Conservation (phyloP, 106 monocot genomes). For the Phalaenopsis equestris region DNA sequence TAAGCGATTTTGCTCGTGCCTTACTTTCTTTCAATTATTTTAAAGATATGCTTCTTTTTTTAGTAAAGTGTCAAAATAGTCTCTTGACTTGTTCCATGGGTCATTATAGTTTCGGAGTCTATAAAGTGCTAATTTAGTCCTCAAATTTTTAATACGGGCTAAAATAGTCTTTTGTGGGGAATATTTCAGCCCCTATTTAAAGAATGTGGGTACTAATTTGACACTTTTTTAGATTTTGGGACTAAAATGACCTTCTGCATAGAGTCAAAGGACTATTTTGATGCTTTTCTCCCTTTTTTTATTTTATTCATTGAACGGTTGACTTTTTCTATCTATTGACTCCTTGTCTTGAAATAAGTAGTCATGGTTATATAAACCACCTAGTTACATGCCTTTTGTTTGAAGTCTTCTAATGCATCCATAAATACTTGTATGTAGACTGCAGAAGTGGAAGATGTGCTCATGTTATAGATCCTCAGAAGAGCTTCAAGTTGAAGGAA, state of each 20-base stretch:
- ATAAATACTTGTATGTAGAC: conserved; percentile 33
- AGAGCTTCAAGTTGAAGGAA: conserved; percentile 26
- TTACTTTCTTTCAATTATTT: not conserved
- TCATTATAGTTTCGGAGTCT: no score
- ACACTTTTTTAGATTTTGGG: no score
- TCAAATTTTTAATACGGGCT: no score
- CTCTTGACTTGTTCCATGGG: no score
- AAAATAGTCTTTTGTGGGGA: no score
- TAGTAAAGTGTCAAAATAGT: no score
- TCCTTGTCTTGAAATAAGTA: not conserved
- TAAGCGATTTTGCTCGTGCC: not conserved
- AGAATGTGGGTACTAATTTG: no score
- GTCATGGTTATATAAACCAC: not conserved
- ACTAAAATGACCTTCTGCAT: no score
- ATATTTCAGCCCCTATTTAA: no score
- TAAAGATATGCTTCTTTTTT: not conserved
- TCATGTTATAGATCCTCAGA: conserved; percentile 50
- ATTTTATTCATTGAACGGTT: not conserved
- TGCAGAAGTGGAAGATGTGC: conserved; percentile 80
- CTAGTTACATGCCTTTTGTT: not conserved
- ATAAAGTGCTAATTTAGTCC: no score
- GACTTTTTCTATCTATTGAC: not conserved
- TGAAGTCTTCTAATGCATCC: not conserved
- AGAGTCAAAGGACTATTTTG: no score
- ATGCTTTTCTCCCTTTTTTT: not conserved